Evolutionary conservation across 768 basidiomycete species (phyloP), one percentile per base, ranked within the genome.

Genomic region (Tulasnella sp.): DNA sequence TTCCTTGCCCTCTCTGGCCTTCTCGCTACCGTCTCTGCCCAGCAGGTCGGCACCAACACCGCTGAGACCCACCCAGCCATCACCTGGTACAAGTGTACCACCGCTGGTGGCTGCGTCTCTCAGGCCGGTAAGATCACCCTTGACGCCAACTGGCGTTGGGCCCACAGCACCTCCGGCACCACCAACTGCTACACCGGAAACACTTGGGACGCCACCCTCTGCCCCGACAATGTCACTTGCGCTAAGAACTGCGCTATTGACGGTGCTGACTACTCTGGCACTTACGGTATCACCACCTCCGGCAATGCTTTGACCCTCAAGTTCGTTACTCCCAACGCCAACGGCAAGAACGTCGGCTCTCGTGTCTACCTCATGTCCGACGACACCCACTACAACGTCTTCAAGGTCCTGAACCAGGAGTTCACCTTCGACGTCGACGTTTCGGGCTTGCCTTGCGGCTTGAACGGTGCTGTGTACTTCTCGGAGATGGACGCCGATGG

Each of bases 391-490:
- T 89, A 89, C 83, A 75, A 84, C 81, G 79, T 83, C 80, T 88
- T 89, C 86, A 85, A 87, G 81, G 83, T 86, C 80, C 79, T 83
- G 79, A 88, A 88, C 83, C 84, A 86, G 80, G 88, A 89, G 83
- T 88, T 89, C 83, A 85, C 86, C n/a, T 88, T 89, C 82, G 87
- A 88, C 82, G 87, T 89, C 81, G 88, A 89, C 81, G 84, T 89
- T 74, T 87, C 87, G 77, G 82, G 87, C 78, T 85, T 89, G 69
- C 85, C 86, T 9, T 89, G 88, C 79, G 88, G 88, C 76, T 84
- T 90, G 79, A 90, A 90, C 81, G 89, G 87, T 79, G 88, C 88
- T 9, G 83, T 89, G 74, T 89, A 89, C 84, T 88, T 89, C 82
- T 82, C 84, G 69, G 85, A 87, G 82, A 90, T 89, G 89, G 88